Base-by-base conservation (phyloP, 2,329 filamentous ascomycete genomes). In the Colletotrichum tanaceti region DNA sequence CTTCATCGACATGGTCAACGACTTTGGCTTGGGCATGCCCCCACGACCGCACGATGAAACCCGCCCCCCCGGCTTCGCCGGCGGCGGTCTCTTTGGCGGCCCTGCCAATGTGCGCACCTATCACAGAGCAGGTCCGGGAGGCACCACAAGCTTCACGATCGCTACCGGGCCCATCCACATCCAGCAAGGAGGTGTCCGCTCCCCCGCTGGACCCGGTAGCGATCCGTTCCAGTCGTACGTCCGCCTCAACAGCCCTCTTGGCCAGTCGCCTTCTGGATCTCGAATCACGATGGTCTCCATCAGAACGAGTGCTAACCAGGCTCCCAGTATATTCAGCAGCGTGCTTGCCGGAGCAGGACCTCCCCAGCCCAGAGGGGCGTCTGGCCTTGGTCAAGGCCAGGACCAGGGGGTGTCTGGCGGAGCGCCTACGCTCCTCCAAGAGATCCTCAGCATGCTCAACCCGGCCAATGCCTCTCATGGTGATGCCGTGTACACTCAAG, bases 401-500 rank as follows among this genome's bases (percentile, higher is more conserved):
- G 67, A 47, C 24, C 57, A 57, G 22, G 58, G 67, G 24, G 47
- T 47, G 24, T 41, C 44, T 1, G 55, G 58, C 6, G 71, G 54
- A 61, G 73, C 58, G 20, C 52, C 59, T 7, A 72, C 75, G 18
- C 81, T 81, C 39, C 75, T 90, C 5, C 83, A 84, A 41, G 83
- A 86, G n/a, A 79, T 90, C 5, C 78, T 91, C 20, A 80, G 77
- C 78, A 72, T 90, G 28, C 78, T 90, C 46, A 85, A 84, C 61
- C 85, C 86, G 16, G 80, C 79, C n/a, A 81, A 84, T 65, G 84
- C 81, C 9, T 79, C 82, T 18, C 84, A 87, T 67, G 93, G 94
- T 22, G 95, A 98, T 78, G 93, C 90, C 9, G 95, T 97, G 1
- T 97, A 95, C 77, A 91, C 92, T 0, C 93, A 98, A 79, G 94